Conservation (phyloP, 2,329 filamentous ascomycete species). For the Tolypocladium tropicale region DNA sequence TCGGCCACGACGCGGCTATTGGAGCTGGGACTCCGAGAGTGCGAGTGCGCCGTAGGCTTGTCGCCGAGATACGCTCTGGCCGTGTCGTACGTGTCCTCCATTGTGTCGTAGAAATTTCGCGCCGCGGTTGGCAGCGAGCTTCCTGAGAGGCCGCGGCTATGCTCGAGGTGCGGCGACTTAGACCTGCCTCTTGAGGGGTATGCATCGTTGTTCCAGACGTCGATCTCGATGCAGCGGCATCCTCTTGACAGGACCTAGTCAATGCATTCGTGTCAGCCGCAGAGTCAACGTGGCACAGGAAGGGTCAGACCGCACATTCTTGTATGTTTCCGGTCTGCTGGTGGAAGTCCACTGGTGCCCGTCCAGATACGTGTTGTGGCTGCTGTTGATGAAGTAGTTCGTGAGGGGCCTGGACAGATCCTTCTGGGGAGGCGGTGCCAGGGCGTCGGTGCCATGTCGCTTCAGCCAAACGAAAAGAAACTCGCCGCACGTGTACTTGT, state of each 20-base stretch:
- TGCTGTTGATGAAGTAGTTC: conserved; percentile 90
- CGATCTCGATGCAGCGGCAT: conserved; percentile 88
- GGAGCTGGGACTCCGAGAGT: conserved; percentile 29
- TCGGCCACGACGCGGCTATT: conserved; percentile 20
- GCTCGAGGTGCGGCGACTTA: conserved; percentile 29
- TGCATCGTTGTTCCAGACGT: conserved; percentile 75
- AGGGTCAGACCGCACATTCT: conserved; percentile 44
- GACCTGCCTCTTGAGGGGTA: conserved; percentile 22
- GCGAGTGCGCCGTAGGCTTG: conserved; percentile 21
- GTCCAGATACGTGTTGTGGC: conserved; percentile 86
- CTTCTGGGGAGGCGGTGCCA: conserved; percentile 32
- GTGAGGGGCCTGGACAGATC: conserved; percentile 62
- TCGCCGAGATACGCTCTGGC: conserved; percentile 17
- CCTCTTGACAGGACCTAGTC: conserved; percentile 58
- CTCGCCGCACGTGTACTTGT: conserved; percentile 34
- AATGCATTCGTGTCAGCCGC: neutral
- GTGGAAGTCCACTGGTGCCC: conserved; percentile 77
- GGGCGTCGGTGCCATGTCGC: conserved; percentile 32
- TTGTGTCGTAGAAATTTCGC: conserved; percentile 26
- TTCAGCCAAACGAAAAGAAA: conserved; percentile 41
- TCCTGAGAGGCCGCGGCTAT: conserved; percentile 36
- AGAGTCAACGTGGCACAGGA: neutral
- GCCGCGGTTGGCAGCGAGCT: conserved; percentile 35
- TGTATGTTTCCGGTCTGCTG: conserved; percentile 70
- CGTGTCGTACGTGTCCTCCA: conserved; percentile 19